phyloP scores from a whole-genome alignment of 2,329 filamentous ascomycete genomes.

The Botrytis aclada region DNA sequence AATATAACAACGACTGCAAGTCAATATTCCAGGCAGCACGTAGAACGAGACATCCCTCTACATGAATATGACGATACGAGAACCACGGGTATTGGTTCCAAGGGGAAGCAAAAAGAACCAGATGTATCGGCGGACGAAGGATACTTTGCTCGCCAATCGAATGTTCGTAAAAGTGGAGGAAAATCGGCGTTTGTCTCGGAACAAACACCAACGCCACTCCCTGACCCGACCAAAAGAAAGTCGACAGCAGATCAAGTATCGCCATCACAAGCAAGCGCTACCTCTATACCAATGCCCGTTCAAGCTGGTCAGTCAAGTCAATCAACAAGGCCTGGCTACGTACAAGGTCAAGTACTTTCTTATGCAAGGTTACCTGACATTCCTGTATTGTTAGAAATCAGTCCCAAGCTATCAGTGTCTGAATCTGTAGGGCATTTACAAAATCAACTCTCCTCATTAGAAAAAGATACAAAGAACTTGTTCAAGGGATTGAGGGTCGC shows the following conservation, averaged over 20 bases:
- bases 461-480: constrained; percentile 43
- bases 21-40: not conserved
- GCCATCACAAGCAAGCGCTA: not conserved
- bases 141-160: constrained; percentile 3
- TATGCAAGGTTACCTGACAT: not conserved
- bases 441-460: not conserved
- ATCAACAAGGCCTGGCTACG: constrained; percentile 5
- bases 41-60: not conserved
- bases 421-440: not conserved
- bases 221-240: constrained; percentile 17
- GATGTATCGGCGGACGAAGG: not conserved
- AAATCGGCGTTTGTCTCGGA: not conserved
- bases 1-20: not conserved
- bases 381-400: not conserved
- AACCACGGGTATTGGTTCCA: not conserved
- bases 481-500: constrained; percentile 55
- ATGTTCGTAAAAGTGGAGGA: not conserved
- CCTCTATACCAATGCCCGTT: not conserved
- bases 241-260: not conserved
- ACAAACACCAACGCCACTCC: not conserved
- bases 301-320: not conserved
- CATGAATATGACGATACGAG: not conserved
- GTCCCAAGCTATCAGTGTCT: not conserved
- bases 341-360: constrained; percentile 5
- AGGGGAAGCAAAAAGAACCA: not conserved